A percentile compares a stretch with the other conserved stretches of the same genome.
Conservation (phyloP, 129 eudicot genomes). For the Ambrosia trifida region DNA sequence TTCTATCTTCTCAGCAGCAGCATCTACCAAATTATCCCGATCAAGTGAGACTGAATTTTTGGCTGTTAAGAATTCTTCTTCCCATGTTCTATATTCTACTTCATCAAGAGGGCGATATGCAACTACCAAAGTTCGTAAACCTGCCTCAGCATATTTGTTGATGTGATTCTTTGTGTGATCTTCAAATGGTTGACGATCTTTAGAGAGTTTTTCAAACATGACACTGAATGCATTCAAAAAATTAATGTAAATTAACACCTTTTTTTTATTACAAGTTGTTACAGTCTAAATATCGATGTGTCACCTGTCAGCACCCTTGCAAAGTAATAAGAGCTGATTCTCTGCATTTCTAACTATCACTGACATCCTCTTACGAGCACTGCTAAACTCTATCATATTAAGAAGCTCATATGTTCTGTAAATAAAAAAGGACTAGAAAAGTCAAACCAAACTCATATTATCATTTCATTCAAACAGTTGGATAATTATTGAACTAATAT, state of each 20-base stretch:
- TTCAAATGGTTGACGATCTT: slow-evolving; percentile 48
- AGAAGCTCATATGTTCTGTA: slow-evolving; percentile 83
- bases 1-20: slow-evolving; percentile 88
- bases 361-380: slow-evolving; percentile 97
- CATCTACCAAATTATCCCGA: slow-evolving; percentile 72
- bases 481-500: neutral
- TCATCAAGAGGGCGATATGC: slow-evolving; percentile 76
- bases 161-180: slow-evolving; percentile 70
- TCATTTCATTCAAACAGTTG: neutral
- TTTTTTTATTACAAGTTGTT: neutral
- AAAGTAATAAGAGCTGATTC: slow-evolving; percentile 72
- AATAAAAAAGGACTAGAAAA: slow-evolving; percentile 14
- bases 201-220: slow-evolving; percentile 83
- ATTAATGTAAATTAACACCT: slow-evolving; percentile 5
- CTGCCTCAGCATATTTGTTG: slow-evolving; percentile 85
- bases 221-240: slow-evolving; percentile 51
- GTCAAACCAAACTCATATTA: neutral
- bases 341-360: slow-evolving; percentile 72
- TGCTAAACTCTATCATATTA: slow-evolving; percentile 91
- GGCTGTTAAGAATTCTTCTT: slow-evolving; percentile 65
- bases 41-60: slow-evolving; percentile 67
- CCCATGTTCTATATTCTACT: slow-evolving; percentile 72
- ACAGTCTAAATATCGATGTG: neutral
- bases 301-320: slow-evolving; percentile 99
- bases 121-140: slow-evolving; percentile 83